Percentiles rank a stretch among this genome's conserved stretches.
phyloP scores from a whole-genome alignment of 768 basidiomycete genomes.

The Leucocoprinus birnbaumii region DNA sequence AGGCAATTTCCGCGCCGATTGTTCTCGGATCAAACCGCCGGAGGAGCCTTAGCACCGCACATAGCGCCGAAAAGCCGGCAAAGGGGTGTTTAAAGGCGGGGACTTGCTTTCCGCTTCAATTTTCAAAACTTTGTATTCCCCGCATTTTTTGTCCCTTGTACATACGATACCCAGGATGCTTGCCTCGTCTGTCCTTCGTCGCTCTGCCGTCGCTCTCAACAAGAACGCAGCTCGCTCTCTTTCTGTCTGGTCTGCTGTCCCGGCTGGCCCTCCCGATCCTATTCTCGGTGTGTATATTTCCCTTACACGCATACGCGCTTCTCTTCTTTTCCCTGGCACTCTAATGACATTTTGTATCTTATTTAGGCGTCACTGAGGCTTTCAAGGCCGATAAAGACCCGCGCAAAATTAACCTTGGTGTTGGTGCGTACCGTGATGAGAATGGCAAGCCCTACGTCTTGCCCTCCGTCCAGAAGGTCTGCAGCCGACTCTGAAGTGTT shows the following conservation, averaged over 20 bases:
- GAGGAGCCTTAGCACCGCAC: slow-evolving; percentile 11
- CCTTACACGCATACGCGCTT: slow-evolving; percentile 3
- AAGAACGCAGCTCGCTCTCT: slow-evolving; percentile 40
- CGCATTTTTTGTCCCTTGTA: slow-evolving; percentile 17
- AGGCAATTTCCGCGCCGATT: slow-evolving; percentile 1
- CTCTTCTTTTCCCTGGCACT: slow-evolving; percentile 3
- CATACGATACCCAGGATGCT: slow-evolving; percentile 29
- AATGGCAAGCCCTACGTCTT: slow-evolving; percentile 95
- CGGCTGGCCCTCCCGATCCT: slow-evolving; percentile 88
- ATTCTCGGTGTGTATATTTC: slow-evolving; percentile 69
- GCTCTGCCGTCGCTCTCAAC: slow-evolving; percentile 35
- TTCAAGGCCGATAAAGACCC: slow-evolving; percentile 94
- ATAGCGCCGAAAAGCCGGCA: slow-evolving; percentile 20
- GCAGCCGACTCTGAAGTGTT: slow-evolving; percentile 6
- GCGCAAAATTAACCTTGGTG: slow-evolving; percentile 96
- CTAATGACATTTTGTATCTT: slow-evolving; percentile 12
- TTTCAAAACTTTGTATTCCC: slow-evolving; percentile 14
- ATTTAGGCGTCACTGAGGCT: slow-evolving; percentile 82
- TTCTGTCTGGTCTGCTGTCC: slow-evolving; percentile 81
- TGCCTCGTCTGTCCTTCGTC: slow-evolving; percentile 51
- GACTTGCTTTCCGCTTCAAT: background rate
- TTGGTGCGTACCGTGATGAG: slow-evolving; percentile 94
- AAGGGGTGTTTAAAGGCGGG: slow-evolving; percentile 9
- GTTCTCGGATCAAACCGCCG: slow-evolving; percentile 24
- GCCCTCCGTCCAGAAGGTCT: slow-evolving; percentile 82